Evolutionary conservation across 2,329 filamentous ascomycete species (phyloP), one percentile per base, ranked within the genome.

Genomic region (Alternaria brassicae): DNA sequence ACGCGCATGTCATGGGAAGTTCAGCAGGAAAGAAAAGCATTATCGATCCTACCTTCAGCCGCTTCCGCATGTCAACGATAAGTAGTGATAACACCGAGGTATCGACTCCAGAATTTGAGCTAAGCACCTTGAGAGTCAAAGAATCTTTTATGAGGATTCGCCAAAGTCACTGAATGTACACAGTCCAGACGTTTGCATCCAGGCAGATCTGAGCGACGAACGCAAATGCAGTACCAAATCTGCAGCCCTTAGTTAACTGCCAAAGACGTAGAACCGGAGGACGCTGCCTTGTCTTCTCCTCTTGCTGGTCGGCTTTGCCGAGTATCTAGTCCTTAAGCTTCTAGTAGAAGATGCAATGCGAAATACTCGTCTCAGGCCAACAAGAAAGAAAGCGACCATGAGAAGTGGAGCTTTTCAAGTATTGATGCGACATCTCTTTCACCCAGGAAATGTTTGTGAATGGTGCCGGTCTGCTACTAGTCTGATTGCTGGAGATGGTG

Each of bases 161-260:
- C 47, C 47, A 37, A 2, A 37, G 30, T 32, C 47, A 27, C 21
- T 27, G 47, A 2, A 32, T 27, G n/a, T 10, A 17, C 9, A 32
- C 32, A 25, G 47, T 50, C 47, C 47, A 50, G 21, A 50, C 47
- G n/a, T 32, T 50, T 4, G 47, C 21, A 2, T 32, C 47, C 4
- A 50, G 32, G 47, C 47, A 50, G 19, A 50, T 50, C 32, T 50
- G 47, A 19, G 47, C 47, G 32, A 50, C 19, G 23, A 50, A 50
- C 6, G 47, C 32, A 37, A 50, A 50, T 7, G 21, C 47, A 37
- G 47, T 50, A n/a, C 47, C 47, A 39, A 36, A 50, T 36, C 32
- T 50, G 34, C 15, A 0, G 1, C 9, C 2, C 17, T 50, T 1
- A 50, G 34, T 21, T 0, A n/a, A 3, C 4, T 40, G 37, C 10